Base-by-base conservation (phyloP, 2,329 filamentous ascomycete species). In the Mycosphaerella arachidis region DNA sequence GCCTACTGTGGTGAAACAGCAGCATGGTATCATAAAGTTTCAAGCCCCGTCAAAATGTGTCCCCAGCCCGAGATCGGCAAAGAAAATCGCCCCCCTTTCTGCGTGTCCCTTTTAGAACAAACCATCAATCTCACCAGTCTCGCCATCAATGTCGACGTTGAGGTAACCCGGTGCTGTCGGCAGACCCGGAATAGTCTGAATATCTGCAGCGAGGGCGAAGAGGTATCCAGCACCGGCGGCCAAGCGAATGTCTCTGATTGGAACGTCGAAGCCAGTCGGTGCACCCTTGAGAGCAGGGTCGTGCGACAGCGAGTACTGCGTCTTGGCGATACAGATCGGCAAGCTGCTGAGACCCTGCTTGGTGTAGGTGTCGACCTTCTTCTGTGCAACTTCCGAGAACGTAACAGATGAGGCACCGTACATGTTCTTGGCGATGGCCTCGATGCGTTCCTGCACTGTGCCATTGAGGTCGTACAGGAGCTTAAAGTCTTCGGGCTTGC, bases 281-380 rank as follows among this genome's bases (percentile, higher is more conserved):
- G 94, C 94, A 63, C 94, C 94, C 84, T 99, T 99, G 69, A 97
- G 82, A 10, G 90, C 86, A 2, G 93, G 89, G 74, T 99, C 92
- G 76, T 97, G 93, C 60, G 89, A 94, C 53, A 99, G 83, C 35
- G 91, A 96, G 80, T 99, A 99, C 77, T 99, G 94, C 13, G 94
- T 99, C 86, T 99, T 99, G 63, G 94, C 94, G 66, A 97, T 85
- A 75, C 94, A 99, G 72, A 97, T 96, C 37, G 94, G 94, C 66
- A 99, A 80, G 75, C 96, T 91, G 24, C 89, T 89, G 70, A 93
- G 95, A 50, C 94, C 94, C 76, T 97, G 94, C 73, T 86, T 86
- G 33, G 90, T 92, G 78, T 97, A 99, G 7, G 88, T 92, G 73
- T 97, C 92, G 66, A 97, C 89, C 85, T 99, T 97, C 80, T 92